Conservation (phyloP, 2,329 filamentous ascomycete species). For the Dothidotthia symphoricarpi region DNA sequence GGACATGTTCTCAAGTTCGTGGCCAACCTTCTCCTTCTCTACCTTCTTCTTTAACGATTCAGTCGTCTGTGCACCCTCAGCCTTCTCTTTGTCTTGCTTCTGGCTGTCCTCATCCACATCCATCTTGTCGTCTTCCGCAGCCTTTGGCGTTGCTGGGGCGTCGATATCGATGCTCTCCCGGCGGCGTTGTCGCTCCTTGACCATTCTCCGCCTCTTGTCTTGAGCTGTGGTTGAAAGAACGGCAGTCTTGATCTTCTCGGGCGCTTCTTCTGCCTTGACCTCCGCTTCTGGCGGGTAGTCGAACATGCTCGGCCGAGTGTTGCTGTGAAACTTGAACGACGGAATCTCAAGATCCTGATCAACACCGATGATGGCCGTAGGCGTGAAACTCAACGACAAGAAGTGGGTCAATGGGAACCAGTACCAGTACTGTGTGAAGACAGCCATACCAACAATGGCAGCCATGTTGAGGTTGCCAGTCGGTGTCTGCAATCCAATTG, state of each 20-base stretch:
- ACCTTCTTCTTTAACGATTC: slow-evolving; percentile 77
- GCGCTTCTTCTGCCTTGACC: slow-evolving; percentile 89
- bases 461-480: slow-evolving; percentile 99
- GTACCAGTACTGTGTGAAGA: slow-evolving; percentile 99
- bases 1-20: slow-evolving; percentile 95
- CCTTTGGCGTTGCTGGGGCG: slow-evolving; percentile 71
- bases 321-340: slow-evolving; percentile 92
- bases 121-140: slow-evolving; percentile 76
- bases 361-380: slow-evolving; percentile 90
- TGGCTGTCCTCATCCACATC: slow-evolving; percentile 58
- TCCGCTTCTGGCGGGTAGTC: slow-evolving; percentile 98
- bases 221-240: slow-evolving; percentile 96
- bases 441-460: slow-evolving; percentile 94
- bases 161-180: slow-evolving; percentile 93
- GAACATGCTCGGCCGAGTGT: slow-evolving; percentile 90
- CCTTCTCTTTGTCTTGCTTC: slow-evolving; percentile 47
- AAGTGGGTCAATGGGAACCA: slow-evolving; percentile 99
- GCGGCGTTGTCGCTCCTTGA: slow-evolving; percentile 86
- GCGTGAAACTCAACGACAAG: slow-evolving; percentile 92
- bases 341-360: slow-evolving; percentile 93
- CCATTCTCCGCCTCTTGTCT: slow-evolving; percentile 89
- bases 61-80: slow-evolving; percentile 53
- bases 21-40: slow-evolving; percentile 95
- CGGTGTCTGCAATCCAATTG: slow-evolving; percentile 94
- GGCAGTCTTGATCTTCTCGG: slow-evolving; percentile 90